Evolutionary conservation across 2,329 filamentous ascomycete species (phyloP).

Genomic region (Phialocephala sp.): DNA sequence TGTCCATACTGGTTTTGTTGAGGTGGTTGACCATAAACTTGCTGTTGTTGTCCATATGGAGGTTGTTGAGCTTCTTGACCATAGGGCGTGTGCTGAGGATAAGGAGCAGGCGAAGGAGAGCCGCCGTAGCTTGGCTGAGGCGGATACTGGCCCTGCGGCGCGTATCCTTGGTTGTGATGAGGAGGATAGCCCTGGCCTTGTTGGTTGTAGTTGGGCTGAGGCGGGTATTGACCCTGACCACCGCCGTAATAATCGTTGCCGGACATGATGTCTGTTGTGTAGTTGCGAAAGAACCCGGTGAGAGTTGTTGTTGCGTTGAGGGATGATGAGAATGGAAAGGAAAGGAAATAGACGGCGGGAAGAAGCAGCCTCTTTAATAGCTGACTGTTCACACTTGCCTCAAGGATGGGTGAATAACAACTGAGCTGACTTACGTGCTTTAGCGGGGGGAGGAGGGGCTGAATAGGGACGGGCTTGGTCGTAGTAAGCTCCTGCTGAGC

Average conservation of each 20-base stretch:
- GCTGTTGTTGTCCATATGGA: conserved; percentile 24
- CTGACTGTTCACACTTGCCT: conserved; percentile 12
- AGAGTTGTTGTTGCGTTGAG: not conserved
- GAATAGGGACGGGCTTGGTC: not conserved
- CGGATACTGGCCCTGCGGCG: conserved; percentile 7
- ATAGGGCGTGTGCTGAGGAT: conserved; percentile 22
- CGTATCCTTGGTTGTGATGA: conserved; percentile 22
- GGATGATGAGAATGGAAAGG: not conserved
- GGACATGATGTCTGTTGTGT: conserved; percentile 34
- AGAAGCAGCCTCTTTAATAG: not conserved
- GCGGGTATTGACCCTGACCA: conserved; percentile 31
- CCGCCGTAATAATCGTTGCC: conserved; percentile 40
- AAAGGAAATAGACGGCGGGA: not conserved
- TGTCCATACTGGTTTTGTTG: conserved; percentile 35
- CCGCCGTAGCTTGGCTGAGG: conserved; percentile 17
- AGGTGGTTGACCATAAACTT: conserved; percentile 33
- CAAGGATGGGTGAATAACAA: not conserved
- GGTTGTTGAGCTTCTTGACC: conserved; percentile 35
- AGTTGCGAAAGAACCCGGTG: conserved; percentile 2
- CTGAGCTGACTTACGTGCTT: conserved; percentile 17
- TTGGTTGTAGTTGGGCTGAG: conserved; percentile 31
- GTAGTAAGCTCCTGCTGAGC: not conserved
- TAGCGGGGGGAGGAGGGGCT: conserved; percentile 12
- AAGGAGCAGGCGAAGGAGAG: conserved; percentile 22
- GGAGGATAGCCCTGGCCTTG: conserved; percentile 29